Percentiles rank a stretch among this genome's conserved stretches.
Conservation (phyloP, 371 early-diverging fungal genomes). For the Syncephalastrum sp. region DNA sequence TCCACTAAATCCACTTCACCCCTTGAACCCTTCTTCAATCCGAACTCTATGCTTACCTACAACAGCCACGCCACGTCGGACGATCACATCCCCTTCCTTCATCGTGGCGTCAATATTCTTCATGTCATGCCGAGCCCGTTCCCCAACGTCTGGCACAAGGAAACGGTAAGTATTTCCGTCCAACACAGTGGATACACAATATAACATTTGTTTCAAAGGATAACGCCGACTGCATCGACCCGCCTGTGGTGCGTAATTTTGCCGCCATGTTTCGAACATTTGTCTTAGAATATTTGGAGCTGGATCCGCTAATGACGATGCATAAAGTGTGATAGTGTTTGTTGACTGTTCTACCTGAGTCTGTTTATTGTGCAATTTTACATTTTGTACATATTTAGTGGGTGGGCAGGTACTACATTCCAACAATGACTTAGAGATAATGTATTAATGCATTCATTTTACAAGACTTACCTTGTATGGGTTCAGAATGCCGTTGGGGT, state of each 20-base stretch:
- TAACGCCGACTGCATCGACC: conserved; percentile 41
- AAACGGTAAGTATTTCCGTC: conserved; percentile 27
- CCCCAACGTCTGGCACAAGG: conserved; percentile 86
- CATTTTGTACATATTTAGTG: no score
- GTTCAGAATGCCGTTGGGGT: conserved; percentile 86
- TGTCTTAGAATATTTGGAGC: conserved; percentile 54
- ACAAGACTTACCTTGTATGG: conserved; percentile 65
- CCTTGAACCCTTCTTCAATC: conserved; percentile 29
- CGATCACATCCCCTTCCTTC: conserved; percentile 86
- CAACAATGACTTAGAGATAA: not conserved
- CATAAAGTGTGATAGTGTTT: no score
- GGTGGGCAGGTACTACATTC: no score
- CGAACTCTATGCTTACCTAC: conserved; percentile 21
- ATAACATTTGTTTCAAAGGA: conserved; percentile 15
- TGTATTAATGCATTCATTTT: not conserved
- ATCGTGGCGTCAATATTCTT: conserved; percentile 77
- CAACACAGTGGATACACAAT: not conserved
- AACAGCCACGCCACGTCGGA: conserved; percentile 58
- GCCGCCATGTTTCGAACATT: conserved; percentile 55
- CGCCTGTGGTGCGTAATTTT: conserved; percentile 42
- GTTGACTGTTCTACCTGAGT: no score
- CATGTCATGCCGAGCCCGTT: conserved; percentile 87
- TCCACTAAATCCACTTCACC: conserved; percentile 7
- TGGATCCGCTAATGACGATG: conserved; percentile 7
- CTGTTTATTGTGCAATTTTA: no score